Conservation (phyloP, 2,329 filamentous ascomycete genomes). For the Clathrospora elynae region DNA sequence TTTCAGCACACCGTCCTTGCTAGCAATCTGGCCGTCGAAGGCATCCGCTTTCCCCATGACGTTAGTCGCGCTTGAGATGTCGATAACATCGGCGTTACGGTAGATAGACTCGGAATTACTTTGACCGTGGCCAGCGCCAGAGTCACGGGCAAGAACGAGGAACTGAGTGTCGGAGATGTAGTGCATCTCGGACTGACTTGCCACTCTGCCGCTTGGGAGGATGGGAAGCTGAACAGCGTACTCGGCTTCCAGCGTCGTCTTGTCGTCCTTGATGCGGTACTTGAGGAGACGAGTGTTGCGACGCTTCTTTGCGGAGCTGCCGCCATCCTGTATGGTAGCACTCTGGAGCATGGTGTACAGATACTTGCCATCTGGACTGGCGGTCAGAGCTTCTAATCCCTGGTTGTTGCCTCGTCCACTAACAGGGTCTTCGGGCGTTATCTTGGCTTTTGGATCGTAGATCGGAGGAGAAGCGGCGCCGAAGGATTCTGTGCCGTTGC, state of each 20-base stretch:
- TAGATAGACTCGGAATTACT: constrained; percentile 62
- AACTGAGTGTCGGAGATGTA: constrained; percentile 68
- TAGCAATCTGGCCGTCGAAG: constrained; percentile 53
- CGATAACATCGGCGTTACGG: constrained; percentile 71
- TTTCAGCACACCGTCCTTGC: constrained; percentile 59
- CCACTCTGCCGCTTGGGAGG: constrained; percentile 60
- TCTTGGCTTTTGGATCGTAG: constrained; percentile 58
- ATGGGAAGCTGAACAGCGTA: constrained; percentile 70
- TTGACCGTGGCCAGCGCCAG: constrained; percentile 63
- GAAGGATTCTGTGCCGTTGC: constrained; percentile 67
- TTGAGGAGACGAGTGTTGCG: constrained; percentile 66
- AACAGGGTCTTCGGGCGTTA: constrained; percentile 62
- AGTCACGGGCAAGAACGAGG: constrained; percentile 69
- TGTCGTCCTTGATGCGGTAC: constrained; percentile 62
- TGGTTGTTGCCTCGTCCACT: constrained; percentile 74
- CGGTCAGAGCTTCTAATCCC: constrained; percentile 72
- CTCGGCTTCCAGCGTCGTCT: constrained; percentile 61
- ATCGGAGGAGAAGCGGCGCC: constrained; percentile 66
- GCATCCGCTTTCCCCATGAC: constrained; percentile 56
- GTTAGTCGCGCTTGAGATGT: constrained; percentile 66
- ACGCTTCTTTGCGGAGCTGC: constrained; percentile 59
- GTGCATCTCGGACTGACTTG: constrained; percentile 72
- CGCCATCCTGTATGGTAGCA: constrained; percentile 60
- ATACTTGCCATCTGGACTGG: constrained; percentile 65
- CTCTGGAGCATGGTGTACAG: constrained; percentile 71